Base-by-base conservation (phyloP, 2,329 filamentous ascomycete species). In the Ilyonectria robusta region DNA sequence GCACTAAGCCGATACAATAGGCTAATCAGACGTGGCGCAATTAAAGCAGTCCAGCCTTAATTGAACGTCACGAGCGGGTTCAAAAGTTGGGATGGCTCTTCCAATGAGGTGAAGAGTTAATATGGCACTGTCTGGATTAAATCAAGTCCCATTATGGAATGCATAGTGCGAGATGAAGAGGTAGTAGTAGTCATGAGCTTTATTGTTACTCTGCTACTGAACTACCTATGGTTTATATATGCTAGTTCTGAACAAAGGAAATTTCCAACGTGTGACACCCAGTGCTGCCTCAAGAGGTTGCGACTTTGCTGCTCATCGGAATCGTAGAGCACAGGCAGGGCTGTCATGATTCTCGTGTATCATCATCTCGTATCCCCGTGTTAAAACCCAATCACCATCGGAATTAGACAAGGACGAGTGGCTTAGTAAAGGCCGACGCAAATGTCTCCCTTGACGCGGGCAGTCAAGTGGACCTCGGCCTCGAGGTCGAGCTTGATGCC, bases 401-500 rank as follows among this genome's bases (percentile, higher is more conserved):
- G 54, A 51, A 57, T 37, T n/a, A 61, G 58, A 48, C 21, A 26
- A n/a, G 31, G 23, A 42, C 23, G 50, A 63, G 50, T 33, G 9
- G 48, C 42, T 53, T 75, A 76, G 73, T 76, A 76, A 31, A 76
- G 74, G 54, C 74, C 74, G 51, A 91, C 84, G 21, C 85, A 84
- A 73, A 90, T 89, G 76, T 91, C 88, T 83, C 88, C 88, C 53
- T 87, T 83, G 67, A 90, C 83, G 58, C 88, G 79, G 55, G 88
- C 88, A 19, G 88, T 90, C 69, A 90, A 78, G 76, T 91, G 87
- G 48, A 90, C 86, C 76, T 90, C 88, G 15, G 88, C 88, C 77
- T 91, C 88, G 21, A 90, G 79, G 75, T 91, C 88, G 40, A 91
- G 82, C 82, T 91, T 90, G 81, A 90, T 89, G 62, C 88, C 88